phyloP scores from a whole-genome alignment of 208 protist species.

The Acanthamoeba culbertsoni region DNA sequence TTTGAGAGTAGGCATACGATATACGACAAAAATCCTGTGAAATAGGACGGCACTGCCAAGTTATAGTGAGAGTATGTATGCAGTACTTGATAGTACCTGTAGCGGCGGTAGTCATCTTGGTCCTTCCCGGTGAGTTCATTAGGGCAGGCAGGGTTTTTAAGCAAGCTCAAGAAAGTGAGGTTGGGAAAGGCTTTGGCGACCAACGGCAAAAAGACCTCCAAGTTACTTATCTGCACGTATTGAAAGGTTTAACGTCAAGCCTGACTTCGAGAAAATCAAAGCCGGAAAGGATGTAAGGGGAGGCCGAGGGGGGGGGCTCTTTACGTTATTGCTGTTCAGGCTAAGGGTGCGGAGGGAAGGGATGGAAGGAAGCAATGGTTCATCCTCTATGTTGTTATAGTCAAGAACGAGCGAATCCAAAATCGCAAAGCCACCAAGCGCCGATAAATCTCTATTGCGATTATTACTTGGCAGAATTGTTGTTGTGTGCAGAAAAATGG shows the following conservation, averaged over 20 bases:
- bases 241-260: neutral
- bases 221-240: conserved; percentile 72
- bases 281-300: neutral
- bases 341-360: conserved; percentile 71
- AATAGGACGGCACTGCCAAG: too few relatives aligned
- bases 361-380: conserved; percentile 69
- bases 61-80: too few relatives aligned
- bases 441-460: conserved; percentile 1
- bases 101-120: conserved; percentile 78
- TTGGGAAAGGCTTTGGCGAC: conserved; percentile 73
- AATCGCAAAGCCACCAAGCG: neutral
- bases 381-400: neutral
- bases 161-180: conserved; percentile 74
- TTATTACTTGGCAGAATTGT: neutral
- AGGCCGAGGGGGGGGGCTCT: neutral
- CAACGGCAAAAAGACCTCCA: conserved; percentile 71
- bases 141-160: conserved; percentile 82
- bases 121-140: conserved; percentile 78
- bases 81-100: conserved; percentile 59
- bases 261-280: neutral
- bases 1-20: conserved; percentile 65
- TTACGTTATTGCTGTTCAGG: conserved; percentile 80
- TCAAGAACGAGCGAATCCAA: conserved; percentile 37
- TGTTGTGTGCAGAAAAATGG: neutral
- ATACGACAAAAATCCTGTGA: conserved; percentile 73